Evolutionary conservation across 768 basidiomycete species (phyloP), one percentile per base, ranked within the genome.

Genomic region (Auriscalpium orientale): DNA sequence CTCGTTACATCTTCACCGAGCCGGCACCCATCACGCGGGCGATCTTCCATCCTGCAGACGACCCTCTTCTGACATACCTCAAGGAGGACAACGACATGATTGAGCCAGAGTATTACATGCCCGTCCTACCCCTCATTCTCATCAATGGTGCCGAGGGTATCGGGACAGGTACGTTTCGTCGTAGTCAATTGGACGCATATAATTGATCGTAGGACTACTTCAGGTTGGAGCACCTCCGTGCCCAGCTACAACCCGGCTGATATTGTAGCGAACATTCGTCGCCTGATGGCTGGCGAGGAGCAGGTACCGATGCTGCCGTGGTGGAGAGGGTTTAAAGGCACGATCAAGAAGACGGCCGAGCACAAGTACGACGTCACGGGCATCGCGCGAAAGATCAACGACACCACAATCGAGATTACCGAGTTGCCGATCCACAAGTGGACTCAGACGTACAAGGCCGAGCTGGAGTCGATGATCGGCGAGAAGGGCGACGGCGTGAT

Each of bases 121-220:
- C 97, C 16, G 70, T 93, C 44, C 65, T 99, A 1, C 97, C 97
- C 0, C 76, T 95, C 69, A 79, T 98, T 0, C 77, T 99, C 51
- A 71, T 98, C 67, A 98, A 99, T 64, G 97, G 97, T 8, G 85
- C 91, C 10, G 95, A 98, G 61, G 97, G 97, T 74, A 98, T 99
- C 64, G 97, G 97, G 46, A 99, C 97, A 55, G 93, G 91, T 87
- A 56, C 66, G 80, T 63, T 8, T 47, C 44, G 5, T 40, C 13
- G 28, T 53, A 3, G 46, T 44, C 9, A n/a, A 28, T 2, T 28
- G 4, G 28, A 5, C 28, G 28, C 28, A 28, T 28, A 28, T 28
- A 28, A 11, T 22, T 28, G 35, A 22, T 8, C 40, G 58, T 13
- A 62, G 34, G 36, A 8, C 12, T 20, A n/a, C 38, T 34, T 21